Conservation (phyloP, 73 alveolate species). For the Effrenium voratum region DNA sequence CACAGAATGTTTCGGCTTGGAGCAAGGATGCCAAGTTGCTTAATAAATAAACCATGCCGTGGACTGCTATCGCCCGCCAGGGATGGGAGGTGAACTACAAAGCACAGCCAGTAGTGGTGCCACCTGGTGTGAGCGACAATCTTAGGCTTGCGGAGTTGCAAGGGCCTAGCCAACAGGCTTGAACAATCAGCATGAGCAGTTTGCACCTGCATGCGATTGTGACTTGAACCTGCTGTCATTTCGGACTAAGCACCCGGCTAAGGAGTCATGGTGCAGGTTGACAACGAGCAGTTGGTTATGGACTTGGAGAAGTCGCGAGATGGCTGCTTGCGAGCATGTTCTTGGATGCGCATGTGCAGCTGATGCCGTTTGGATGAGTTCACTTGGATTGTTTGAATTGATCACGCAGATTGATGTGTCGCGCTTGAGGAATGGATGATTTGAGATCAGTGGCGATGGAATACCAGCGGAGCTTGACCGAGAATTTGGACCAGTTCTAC, state of each 20-base stretch:
- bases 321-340: not conserved
- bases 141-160: not conserved
- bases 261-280: conserved; percentile 47
- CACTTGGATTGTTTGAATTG: not conserved
- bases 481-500: conserved; percentile 66
- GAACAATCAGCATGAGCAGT: too few species aligned
- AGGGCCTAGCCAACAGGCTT: too few species aligned
- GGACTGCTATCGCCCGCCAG: not conserved
- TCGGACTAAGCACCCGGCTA: not conserved
- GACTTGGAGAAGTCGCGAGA: conserved; percentile 68
- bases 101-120: conserved; percentile 71
- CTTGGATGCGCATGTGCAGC: not conserved
- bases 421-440: conserved; percentile 31
- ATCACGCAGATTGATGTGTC: not conserved
- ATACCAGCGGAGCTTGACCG: conserved; percentile 71
- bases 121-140: conserved; percentile 40
- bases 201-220: too few species aligned
- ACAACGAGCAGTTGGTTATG: conserved; percentile 57
- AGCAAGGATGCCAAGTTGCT: not conserved
- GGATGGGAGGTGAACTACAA: conserved; percentile 87
- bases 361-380: not conserved
- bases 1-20: too few species aligned
- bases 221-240: too few species aligned
- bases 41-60: not conserved
- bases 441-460: conserved; percentile 80